Evolutionary conservation across 2,329 filamentous ascomycete genomes (phyloP).

Genomic region (Colletotrichum horii): DNA sequence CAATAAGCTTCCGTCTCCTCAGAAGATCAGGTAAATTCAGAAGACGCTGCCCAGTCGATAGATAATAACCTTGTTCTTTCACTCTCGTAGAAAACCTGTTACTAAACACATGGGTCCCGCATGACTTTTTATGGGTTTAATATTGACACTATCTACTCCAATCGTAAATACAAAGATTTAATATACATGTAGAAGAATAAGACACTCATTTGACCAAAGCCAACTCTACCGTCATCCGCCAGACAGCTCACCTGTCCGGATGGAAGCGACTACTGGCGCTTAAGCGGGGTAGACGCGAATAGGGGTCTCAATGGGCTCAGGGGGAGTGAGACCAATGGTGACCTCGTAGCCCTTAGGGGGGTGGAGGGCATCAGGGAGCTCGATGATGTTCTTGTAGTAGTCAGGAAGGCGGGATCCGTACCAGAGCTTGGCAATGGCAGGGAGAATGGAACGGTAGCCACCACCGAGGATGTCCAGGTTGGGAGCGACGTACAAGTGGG

Average conservation of each 20-base stretch:
- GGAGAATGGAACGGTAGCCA: slow-evolving; percentile 37
- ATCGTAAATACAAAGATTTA: not conserved
- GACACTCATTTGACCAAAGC: not conserved
- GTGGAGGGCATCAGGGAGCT: slow-evolving; percentile 48
- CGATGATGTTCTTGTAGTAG: slow-evolving; percentile 46
- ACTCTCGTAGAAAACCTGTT: not conserved
- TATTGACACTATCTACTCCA: not conserved
- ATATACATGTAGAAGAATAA: not conserved
- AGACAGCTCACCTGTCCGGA: not conserved
- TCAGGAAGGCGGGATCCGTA: slow-evolving; percentile 36
- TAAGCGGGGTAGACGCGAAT: not conserved
- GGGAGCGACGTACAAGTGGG: slow-evolving; percentile 39
- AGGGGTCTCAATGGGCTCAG: not conserved
- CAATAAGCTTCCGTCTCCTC: not conserved
- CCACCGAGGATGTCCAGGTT: slow-evolving; percentile 39
- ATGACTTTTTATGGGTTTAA: not conserved
- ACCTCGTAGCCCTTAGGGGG: slow-evolving; percentile 43
- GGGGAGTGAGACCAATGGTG: not conserved
- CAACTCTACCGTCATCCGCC: not conserved
- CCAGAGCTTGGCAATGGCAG: slow-evolving; percentile 42
- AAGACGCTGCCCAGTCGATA: not conserved
- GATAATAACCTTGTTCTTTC: not conserved
- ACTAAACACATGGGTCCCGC: rapidly evolving
- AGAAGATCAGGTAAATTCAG: not conserved
- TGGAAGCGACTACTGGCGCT: not conserved